Evolutionary conservation across 768 basidiomycete genomes (phyloP).

Genomic region (Pleurotus tuber-regium): DNA sequence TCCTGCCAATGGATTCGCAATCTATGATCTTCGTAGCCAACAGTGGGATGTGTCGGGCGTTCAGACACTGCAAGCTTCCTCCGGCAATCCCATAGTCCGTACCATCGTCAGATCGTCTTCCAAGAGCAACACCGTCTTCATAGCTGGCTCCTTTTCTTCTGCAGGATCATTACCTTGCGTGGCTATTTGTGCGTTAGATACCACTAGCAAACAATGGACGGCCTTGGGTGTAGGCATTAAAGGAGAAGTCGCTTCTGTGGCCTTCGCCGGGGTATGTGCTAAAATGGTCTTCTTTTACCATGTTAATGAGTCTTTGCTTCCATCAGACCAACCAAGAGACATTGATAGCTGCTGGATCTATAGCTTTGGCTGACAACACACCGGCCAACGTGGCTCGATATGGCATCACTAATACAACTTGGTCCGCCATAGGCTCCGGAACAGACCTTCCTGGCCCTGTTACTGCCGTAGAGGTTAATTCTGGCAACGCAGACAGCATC

Average conservation of each 20-base stretch:
- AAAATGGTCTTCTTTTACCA: not conserved
- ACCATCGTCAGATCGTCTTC: conserved; percentile 64
- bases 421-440: conserved; percentile 64
- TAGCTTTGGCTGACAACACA: conserved; percentile 62
- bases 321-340: conserved; percentile 59
- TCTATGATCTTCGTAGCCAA: conserved; percentile 71
- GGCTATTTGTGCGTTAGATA: conserved; percentile 78
- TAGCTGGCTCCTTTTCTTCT: conserved; percentile 84
- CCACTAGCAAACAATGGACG: conserved; percentile 70
- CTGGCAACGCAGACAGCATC: conserved; percentile 75
- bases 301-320: conserved; percentile 11
- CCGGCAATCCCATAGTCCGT: conserved; percentile 64
- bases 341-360: conserved; percentile 79
- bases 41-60: conserved; percentile 60
- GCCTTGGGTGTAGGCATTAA: conserved; percentile 75
- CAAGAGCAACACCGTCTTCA: conserved; percentile 61
- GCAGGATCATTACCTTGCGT: conserved; percentile 76
- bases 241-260: conserved; percentile 77
- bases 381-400: conserved; percentile 73
- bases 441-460: conserved; percentile 81
- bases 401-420: conserved; percentile 68
- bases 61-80: conserved; percentile 56
- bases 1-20: conserved; percentile 64
- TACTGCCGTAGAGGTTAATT: conserved; percentile 84
- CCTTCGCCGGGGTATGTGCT: conserved; percentile 74